phyloP scores from a whole-genome alignment of 1,284 basidiomycete genomes.

The Cutaneotrichosporon spelunceum region DNA sequence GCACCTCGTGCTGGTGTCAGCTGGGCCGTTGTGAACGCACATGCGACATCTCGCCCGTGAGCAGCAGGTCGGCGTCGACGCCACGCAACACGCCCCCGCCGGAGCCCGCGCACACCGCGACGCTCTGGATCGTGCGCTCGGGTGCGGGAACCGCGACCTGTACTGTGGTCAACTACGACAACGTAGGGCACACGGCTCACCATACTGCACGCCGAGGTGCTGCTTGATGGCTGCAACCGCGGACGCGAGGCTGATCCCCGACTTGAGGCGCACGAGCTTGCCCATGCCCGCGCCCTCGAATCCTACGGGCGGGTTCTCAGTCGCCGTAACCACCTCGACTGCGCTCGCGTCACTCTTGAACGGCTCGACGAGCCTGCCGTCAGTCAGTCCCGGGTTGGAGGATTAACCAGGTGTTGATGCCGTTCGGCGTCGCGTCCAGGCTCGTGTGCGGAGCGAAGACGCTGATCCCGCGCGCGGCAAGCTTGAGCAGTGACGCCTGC shows the following conservation, averaged over 20 bases:
- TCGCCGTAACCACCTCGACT: slow-evolving; percentile 28
- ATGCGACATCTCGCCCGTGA: slow-evolving; percentile 90
- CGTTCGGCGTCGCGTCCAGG: slow-evolving; percentile 73
- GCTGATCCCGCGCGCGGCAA: slow-evolving; percentile 75
- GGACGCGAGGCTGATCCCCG: slow-evolving; percentile 53
- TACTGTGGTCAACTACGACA: slow-evolving; percentile 56
- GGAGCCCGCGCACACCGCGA: slow-evolving; percentile 80
- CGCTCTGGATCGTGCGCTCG: slow-evolving; percentile 38
- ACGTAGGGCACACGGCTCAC: slow-evolving; percentile 54
- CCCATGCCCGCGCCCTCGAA: slow-evolving; percentile 62
- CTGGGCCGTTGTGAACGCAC: slow-evolving; percentile 59
- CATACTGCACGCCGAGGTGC: slow-evolving; percentile 62
- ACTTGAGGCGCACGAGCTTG: slow-evolving; percentile 60
- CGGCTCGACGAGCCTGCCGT: slow-evolving; percentile 42
- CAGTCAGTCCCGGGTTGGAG: background rate
- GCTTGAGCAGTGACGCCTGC: slow-evolving; percentile 72
- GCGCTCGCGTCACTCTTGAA: slow-evolving; percentile 31
- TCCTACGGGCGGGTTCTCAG: slow-evolving; percentile 30
- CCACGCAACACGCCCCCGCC: slow-evolving; percentile 65
- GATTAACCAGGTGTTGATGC: slow-evolving; percentile 75
- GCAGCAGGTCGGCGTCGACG: slow-evolving; percentile 71
- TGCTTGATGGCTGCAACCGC: slow-evolving; percentile 66
- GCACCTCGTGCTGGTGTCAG: slow-evolving; percentile 67
- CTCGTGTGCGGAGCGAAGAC: slow-evolving; percentile 85
- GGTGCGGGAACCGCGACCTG: slow-evolving; percentile 64